Percentiles rank a stretch among this genome's conserved stretches.
phyloP scores from a whole-genome alignment of 1,284 basidiomycete genomes.

The Cryptococcus deneoformans region DNA sequence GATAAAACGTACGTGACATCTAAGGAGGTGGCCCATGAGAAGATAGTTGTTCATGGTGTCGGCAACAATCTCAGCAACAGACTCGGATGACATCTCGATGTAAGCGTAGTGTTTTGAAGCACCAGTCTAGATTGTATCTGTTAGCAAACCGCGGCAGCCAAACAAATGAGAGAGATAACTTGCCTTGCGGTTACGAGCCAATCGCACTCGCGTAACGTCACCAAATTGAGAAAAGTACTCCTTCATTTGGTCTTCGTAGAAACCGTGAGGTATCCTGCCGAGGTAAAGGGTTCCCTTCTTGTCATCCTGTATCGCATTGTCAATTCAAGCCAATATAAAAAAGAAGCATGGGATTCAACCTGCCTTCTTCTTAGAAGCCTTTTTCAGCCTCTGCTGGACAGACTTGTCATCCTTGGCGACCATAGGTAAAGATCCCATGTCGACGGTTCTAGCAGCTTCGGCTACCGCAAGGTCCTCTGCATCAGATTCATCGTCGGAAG shows the following conservation, averaged over 20 bases:
- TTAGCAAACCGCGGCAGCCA: background rate
- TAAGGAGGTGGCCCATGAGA: conserved; percentile 86
- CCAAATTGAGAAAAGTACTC: conserved; percentile 96
- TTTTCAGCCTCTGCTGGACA: conserved; percentile 77
- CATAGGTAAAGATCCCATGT: conserved; percentile 70
- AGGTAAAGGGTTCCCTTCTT: conserved; percentile 87
- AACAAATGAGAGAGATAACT: conserved; percentile 6
- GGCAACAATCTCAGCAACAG: conserved; percentile 90
- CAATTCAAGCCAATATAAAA: background rate
- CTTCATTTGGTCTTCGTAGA: conserved; percentile 92
- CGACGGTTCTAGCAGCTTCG: conserved; percentile 51
- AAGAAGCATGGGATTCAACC: conserved; percentile 32
- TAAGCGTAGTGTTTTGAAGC: conserved; percentile 96
- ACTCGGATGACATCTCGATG: conserved; percentile 85
- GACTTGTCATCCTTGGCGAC: conserved; percentile 78
- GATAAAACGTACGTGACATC: conserved; percentile 62
- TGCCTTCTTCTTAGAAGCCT: conserved; percentile 75
- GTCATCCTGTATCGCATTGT: conserved; percentile 22
- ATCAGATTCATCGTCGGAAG: conserved; percentile 72
- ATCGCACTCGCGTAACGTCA: conserved; percentile 76
- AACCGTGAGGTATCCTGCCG: conserved; percentile 90
- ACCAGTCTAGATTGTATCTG: conserved; percentile 67
- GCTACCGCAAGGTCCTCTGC: conserved; percentile 55
- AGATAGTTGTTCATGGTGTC: conserved; percentile 99
- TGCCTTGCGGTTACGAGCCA: conserved; percentile 93